These are phyloP conservation scores for Aureobasidium sp. DNA, from an alignment of 2,329 filamentous ascomycete species.

Conservation along the genomic window DNA sequence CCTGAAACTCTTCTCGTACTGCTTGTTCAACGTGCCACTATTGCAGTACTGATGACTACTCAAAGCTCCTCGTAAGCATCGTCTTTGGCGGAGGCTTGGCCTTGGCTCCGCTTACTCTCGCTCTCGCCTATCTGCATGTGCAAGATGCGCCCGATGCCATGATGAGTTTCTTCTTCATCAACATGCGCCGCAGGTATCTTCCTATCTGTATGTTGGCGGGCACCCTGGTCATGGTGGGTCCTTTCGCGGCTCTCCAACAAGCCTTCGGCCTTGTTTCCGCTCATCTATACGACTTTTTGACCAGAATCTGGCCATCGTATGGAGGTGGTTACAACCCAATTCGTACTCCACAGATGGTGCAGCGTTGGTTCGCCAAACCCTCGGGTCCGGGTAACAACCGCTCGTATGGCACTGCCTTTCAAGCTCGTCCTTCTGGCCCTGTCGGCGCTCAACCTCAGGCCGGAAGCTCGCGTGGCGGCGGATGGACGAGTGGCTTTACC, in stretches of 20 bases:
- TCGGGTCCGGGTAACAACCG: constrained; percentile 39
- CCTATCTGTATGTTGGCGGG: constrained; percentile 73
- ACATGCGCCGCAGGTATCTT: constrained; percentile 71
- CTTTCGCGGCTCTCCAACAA: constrained; percentile 51
- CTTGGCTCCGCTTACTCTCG: constrained; percentile 58
- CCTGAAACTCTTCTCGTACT: not conserved
- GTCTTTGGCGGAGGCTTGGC: constrained; percentile 47
- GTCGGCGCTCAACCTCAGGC: constrained; percentile 32
- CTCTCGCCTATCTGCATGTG: constrained; percentile 73
- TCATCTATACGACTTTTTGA: constrained; percentile 85
- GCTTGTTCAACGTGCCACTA: not conserved
- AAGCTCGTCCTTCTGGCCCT: constrained; percentile 31
- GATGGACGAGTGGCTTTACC: constrained; percentile 26
- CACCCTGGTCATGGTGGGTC: constrained; percentile 61
- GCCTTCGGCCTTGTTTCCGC: constrained; percentile 75
- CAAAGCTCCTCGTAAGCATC: constrained; percentile 28
- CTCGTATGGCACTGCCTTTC: constrained; percentile 55
- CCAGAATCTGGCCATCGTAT: constrained; percentile 78
- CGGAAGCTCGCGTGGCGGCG: constrained; percentile 22
- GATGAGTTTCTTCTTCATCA: constrained; percentile 72
- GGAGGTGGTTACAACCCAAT: constrained; percentile 74
- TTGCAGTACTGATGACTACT: constrained; percentile 13
- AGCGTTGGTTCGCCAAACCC: constrained; percentile 51
- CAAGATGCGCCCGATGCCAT: constrained; percentile 76
- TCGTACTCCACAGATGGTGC: constrained; percentile 64